Conservation (phyloP, 805 yeast genomes). For the Grigorovia yakushimaensis region DNA sequence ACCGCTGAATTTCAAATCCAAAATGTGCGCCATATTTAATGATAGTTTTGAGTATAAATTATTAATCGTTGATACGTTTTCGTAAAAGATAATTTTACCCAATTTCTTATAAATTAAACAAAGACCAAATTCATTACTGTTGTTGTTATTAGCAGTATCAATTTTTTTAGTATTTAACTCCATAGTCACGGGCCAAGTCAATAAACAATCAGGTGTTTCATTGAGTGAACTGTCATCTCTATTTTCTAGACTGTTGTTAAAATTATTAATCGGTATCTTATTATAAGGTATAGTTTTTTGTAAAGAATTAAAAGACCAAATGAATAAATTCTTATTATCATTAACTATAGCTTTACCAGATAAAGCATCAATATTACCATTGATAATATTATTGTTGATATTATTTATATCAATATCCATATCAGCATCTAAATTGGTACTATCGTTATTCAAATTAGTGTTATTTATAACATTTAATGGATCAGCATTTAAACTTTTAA, state of each 20-base stretch:
- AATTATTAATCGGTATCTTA: slow-evolving; percentile 21
- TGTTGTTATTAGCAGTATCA: background rate
- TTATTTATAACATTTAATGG: slow-evolving; percentile 8
- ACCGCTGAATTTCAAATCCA: slow-evolving; percentile 17
- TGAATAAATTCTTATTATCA: slow-evolving; percentile 42
- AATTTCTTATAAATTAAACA: slow-evolving; percentile 49
- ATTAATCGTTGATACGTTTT: slow-evolving; percentile 44
- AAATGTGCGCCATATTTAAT: slow-evolving; percentile 17
- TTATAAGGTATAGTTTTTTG: slow-evolving; percentile 42
- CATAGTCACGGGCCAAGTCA: slow-evolving; percentile 25
- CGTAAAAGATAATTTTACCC: slow-evolving; percentile 61
- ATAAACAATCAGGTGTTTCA: slow-evolving; percentile 17
- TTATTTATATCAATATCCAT: background rate
- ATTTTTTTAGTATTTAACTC: background rate
- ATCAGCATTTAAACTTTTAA: slow-evolving; percentile 16
- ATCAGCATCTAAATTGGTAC: too few relatives aligned
- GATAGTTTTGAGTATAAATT: slow-evolving; percentile 23
- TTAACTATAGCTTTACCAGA: slow-evolving; percentile 41
- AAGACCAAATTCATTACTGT: slow-evolving; percentile 46
- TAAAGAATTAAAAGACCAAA: slow-evolving; percentile 53
- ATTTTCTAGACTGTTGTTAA: background rate
- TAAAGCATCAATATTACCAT: slow-evolving; percentile 29
- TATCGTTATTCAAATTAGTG: background rate
- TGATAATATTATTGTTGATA: too few relatives aligned
- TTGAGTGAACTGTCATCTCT: slow-evolving; percentile 11